Evolutionary conservation across 2,329 filamentous ascomycete genomes (phyloP).

Genomic region (Neurospora sp.): DNA sequence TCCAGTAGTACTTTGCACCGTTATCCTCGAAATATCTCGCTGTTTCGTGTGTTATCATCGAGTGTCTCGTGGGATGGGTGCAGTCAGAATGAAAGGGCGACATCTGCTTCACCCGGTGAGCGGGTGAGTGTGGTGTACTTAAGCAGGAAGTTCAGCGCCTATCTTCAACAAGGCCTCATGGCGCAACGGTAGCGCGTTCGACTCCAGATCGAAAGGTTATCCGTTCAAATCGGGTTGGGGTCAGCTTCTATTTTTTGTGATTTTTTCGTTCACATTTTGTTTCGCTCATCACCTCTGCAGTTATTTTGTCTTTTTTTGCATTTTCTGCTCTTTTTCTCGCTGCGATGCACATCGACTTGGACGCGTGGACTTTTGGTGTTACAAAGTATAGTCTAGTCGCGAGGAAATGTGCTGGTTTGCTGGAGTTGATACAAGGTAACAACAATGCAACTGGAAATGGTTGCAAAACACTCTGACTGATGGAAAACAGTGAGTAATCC

Average conservation of each 20-base stretch:
- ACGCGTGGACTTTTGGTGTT: background rate
- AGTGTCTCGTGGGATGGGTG: background rate
- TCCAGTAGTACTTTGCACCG: background rate
- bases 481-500: background rate
- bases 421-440: background rate
- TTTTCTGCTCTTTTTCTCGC: background rate
- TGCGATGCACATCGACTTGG: background rate
- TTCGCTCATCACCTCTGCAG: no score
- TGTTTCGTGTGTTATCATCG: background rate
- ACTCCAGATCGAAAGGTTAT: no score
- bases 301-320: background rate
- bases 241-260: background rate
- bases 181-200: background rate
- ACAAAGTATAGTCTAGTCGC: background rate
- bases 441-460: background rate
- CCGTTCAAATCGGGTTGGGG: background rate
- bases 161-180: background rate
- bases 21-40: background rate
- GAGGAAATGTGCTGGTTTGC: background rate
- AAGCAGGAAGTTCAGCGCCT: fast-evolving
- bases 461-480: background rate
- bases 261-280: background rate
- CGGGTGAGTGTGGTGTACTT: fast-evolving
- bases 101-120: background rate
- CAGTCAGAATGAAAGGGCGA: background rate